Evolutionary conservation across 768 basidiomycete species (phyloP).

Genomic region (Mycena indigotica): DNA sequence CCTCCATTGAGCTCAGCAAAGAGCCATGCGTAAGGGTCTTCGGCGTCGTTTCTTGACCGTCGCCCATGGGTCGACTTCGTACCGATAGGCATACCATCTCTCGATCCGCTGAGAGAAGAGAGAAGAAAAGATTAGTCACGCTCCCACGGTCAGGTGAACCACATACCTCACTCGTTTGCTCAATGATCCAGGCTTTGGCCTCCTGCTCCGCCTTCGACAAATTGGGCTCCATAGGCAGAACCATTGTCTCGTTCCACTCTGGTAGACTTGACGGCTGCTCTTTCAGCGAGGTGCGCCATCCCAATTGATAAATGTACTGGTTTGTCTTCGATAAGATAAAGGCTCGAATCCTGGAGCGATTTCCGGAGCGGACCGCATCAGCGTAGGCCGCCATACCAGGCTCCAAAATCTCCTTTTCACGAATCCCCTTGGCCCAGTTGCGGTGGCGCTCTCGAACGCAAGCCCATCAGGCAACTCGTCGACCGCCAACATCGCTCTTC

Average conservation of each 20-base stretch:
- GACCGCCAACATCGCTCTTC: not conserved
- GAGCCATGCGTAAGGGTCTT: not conserved
- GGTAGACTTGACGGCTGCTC: not conserved
- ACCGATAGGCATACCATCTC: not conserved
- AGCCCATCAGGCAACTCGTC: not conserved
- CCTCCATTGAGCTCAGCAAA: not conserved
- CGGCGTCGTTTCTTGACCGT: not conserved
- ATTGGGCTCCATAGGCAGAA: not conserved
- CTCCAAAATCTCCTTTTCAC: not conserved
- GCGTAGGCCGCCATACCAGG: not conserved
- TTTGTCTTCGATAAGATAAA: not conserved
- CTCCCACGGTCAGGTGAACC: not conserved
- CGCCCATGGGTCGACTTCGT: not conserved
- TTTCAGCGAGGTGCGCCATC: not conserved
- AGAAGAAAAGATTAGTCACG: no score
- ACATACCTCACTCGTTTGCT: not conserved
- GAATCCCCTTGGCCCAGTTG: not conserved
- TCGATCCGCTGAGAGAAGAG: not conserved
- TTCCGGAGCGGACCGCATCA: not conserved
- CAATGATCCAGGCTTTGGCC: not conserved
- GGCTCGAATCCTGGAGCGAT: not conserved
- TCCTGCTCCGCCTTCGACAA: not conserved
- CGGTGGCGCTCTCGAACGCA: not conserved
- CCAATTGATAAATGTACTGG: not conserved
- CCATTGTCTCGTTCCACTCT: not conserved